Base-by-base conservation (phyloP, 208 protist genomes). In the Leishmania turanica region DNA sequence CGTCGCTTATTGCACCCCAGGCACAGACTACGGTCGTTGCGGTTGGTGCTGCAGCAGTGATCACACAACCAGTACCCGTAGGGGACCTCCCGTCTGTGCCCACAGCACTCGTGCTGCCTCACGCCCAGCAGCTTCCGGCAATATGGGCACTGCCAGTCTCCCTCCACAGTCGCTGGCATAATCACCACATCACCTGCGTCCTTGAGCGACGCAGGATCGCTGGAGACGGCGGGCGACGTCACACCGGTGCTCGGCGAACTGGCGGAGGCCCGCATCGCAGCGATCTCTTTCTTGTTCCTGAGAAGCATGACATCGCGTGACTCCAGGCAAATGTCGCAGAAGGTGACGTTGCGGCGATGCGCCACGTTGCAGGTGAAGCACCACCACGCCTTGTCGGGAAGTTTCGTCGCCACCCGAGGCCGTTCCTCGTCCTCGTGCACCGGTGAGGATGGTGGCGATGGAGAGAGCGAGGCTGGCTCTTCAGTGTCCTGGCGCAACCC, bases 241-340 rank as follows among this genome's bases (percentile, higher is more conserved):
- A 31, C 74, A 15, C 19, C 74, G n/a, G 34, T 40, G 34, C 27
- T 64, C 13, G 51, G 31, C 17, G 17, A 40, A 6, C 5, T 31
- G 60, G 77, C 1, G 21, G 51, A 56, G 45, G 9, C 62, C 13
- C 13, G 69, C 45, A 70, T 15, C 34, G 60, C 37, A 51, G 75
- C 56, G 64, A 75, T 27, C 27, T 71, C 49, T 51, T 65, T 34
- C n/a, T 24, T 53, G 54, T 79, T 80, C 8, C 60, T 31, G 19
- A 51, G 69, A 24, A 19, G 34, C 47, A 77, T 54, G 11, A n/a
- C 45, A 34, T 82, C 75, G 27, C 89, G 87, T 42, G 92, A 87
- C 1, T 79, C 80, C 1, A 97, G 90, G 75, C 94, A 97, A 49
- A 96, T 93, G 76, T 97, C 94, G 87, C 94, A 97, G 85, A 96